Base-by-base conservation (phyloP, 2,329 filamentous ascomycete species). In the Thelonectria rubi region DNA sequence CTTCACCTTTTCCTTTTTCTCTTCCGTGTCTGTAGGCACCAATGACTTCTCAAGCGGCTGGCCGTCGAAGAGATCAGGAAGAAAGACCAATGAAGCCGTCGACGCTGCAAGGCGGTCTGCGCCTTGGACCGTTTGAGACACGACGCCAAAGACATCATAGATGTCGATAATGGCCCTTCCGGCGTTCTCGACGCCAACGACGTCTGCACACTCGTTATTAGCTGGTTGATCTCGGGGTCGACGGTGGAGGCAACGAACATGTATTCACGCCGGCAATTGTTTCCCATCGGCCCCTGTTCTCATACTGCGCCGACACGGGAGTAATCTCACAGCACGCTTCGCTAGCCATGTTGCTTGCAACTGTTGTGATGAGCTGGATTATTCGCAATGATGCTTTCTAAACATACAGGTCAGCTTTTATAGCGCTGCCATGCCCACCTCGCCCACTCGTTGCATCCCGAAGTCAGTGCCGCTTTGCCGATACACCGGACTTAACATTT, bases 121-220 rank as follows among this genome's bases (percentile, higher is more conserved):
- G 24, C 81, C 82, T 64, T 83, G 81, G 6, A 82, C 68, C 3
- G 79, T 82, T 68, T 84, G 82, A 8, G 75, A 73, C 48, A 76
- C 71, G 50, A 78, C 64, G 61, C 81, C 80, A 63, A 84, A 83
- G 66, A 83, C 74, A 69, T 84, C 82, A 70, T 81, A 82, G 58
- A 84, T 73, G 60, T 78, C 72, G 17, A 84, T 70, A 2, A 57
- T 57, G 21, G 46, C 54, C 9, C 8, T 39, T 12, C 37, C 40
- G 2, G 54, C 46, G 5, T 48, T 37, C 14, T 57, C 54, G 10
- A 21, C 32, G 9, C 54, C 54, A 4, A 57, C 46, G 8, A 79
- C 69, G 55, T 82, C 81, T 72, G 69, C 32, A 14, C 32, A 5
- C 7, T 21, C 2, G 21, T 12, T 14, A 24, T 50, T 11, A 57